Percentiles rank a stretch among this genome's conserved stretches.
Evolutionary conservation across 495 filamentous ascomycete genomes (phyloP).

Genomic region (Darksidea phi): DNA sequence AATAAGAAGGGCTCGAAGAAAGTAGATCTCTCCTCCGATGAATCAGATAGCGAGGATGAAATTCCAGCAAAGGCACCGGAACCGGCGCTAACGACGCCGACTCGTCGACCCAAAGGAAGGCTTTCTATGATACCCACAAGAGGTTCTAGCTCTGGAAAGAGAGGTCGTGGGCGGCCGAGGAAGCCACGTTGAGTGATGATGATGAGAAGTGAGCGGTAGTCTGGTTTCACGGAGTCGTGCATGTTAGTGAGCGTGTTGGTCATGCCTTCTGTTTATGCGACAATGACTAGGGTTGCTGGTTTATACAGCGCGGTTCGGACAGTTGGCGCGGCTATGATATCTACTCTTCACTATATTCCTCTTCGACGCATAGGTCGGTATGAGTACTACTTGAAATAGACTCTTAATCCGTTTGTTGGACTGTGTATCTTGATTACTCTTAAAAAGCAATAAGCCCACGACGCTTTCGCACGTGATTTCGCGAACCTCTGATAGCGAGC

Average conservation of each 20-base stretch:
- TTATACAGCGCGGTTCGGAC: no score
- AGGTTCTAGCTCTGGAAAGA: conserved; percentile 8
- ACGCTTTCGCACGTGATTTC: conserved; percentile 4
- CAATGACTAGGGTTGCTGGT: no score
- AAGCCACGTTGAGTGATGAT: conserved; percentile 12
- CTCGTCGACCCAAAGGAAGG: not conserved
- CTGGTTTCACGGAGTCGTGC: not conserved
- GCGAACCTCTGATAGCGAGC: not conserved
- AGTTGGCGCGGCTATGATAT: no score
- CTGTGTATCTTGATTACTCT: no score
- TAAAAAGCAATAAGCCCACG: no score
- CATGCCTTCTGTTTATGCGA: no score
- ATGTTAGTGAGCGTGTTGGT: no score
- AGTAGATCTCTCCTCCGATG: conserved; percentile 9
- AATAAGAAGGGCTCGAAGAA: not conserved
- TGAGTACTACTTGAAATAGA: no score
- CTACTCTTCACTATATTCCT: no score
- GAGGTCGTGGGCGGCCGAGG: conserved; percentile 20
- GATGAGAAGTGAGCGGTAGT: not conserved
- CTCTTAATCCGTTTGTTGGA: no score
- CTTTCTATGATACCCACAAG: conserved; percentile 2
- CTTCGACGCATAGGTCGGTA: not conserved
- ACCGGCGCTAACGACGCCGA: conserved; percentile 4
- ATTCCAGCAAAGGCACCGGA: conserved; percentile 21
- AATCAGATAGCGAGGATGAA: conserved; percentile 23